Evolutionary conservation across 345 rosid species (phyloP).

Genomic region (Acer negundo): DNA sequence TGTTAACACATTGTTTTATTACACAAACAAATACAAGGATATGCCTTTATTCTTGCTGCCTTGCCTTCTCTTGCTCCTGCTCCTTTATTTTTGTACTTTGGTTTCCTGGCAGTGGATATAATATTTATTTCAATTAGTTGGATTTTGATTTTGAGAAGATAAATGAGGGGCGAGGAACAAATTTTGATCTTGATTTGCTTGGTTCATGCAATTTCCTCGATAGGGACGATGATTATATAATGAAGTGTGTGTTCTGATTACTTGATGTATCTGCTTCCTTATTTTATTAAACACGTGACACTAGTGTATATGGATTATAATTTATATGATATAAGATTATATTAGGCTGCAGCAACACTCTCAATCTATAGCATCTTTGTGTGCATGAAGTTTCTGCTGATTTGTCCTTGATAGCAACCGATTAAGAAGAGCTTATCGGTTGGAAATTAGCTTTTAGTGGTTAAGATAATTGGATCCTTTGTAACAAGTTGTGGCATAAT

Average conservation of each 20-base stretch:
- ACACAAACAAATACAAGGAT: not conserved
- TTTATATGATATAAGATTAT: not conserved
- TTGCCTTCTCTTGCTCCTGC: not conserved
- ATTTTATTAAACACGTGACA: not conserved
- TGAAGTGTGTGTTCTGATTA: too few relatives aligned
- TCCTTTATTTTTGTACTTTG: not conserved
- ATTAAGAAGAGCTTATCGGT: not conserved
- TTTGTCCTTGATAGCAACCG: not conserved
- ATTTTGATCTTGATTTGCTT: not conserved
- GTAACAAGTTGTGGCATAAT: not conserved
- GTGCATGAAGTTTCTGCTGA: not conserved
- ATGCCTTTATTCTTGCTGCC: too few relatives aligned
- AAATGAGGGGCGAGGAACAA: not conserved
- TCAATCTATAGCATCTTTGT: not conserved
- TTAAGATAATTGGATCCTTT: not conserved
- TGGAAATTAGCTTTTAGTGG: not conserved
- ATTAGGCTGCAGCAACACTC: not conserved
- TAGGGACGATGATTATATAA: not conserved
- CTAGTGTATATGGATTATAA: not conserved
- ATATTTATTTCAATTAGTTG: not conserved
- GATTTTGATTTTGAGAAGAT: not conserved
- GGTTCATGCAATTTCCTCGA: not conserved
- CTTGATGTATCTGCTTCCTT: not conserved
- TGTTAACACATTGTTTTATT: not conserved
- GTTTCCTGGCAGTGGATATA: not conserved